Conservation (phyloP, 345 rosid species). For the Eucalyptus guilfoylei region DNA sequence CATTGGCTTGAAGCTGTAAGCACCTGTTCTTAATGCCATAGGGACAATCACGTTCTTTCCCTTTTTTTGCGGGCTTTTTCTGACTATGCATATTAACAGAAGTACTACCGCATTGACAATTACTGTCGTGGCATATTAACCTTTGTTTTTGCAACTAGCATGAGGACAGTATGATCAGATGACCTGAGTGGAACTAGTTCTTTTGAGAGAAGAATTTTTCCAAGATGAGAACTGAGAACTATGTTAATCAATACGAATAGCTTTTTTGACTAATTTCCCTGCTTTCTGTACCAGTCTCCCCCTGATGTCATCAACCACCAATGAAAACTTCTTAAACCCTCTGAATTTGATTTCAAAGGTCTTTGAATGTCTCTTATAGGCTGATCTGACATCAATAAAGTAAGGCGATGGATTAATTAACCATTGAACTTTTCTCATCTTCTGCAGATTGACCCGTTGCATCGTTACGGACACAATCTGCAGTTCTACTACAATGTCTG, state of each 20-base stretch:
- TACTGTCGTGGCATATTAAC: not conserved
- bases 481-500: conserved; percentile 57
- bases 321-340: not conserved
- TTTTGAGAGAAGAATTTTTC: not conserved
- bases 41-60: not conserved
- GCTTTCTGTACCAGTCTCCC: not conserved
- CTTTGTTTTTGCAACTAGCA: not conserved
- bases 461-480: conserved; percentile 78
- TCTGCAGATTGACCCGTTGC: conserved; percentile 70
- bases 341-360: not conserved
- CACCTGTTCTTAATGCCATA: not conserved
- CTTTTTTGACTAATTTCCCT: not conserved
- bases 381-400: not conserved
- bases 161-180: not conserved
- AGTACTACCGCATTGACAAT: not conserved
- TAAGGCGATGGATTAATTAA: not conserved
- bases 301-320: not conserved
- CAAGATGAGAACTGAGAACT: not conserved
- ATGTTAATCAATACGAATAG: not conserved
- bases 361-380: not conserved
- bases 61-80: not conserved
- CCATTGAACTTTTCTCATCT: not conserved
- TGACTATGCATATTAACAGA: not conserved
- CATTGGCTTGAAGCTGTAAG: conserved; percentile 64
- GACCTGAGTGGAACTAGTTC: not conserved